These are phyloP conservation scores for Fusarium begoniae DNA, from an alignment of 2,329 filamentous ascomycete genomes.

Conservation along the genomic window DNA sequence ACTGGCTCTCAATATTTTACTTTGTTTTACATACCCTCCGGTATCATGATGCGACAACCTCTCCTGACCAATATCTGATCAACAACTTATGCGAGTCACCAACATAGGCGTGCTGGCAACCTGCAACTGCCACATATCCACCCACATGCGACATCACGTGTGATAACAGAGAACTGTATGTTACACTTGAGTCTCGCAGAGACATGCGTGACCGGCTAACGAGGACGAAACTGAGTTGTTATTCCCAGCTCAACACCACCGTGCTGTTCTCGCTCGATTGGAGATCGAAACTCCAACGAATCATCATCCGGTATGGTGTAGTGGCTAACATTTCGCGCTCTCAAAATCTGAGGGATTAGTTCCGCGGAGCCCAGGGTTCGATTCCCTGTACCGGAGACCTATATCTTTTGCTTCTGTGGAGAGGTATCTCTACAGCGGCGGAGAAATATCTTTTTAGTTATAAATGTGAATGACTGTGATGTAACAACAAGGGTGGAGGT, in stretches of 20 bases:
- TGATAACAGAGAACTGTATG: not conserved
- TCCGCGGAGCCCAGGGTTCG: conserved; percentile 34
- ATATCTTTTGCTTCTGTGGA: not conserved
- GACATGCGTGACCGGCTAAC: not conserved
- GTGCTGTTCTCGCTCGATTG: not conserved
- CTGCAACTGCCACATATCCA: not conserved
- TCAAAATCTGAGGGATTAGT: conserved; percentile 22
- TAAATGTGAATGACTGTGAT: too few species aligned
- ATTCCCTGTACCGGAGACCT: too few species aligned
- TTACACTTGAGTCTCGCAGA: not conserved
- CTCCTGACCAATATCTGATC: not conserved
- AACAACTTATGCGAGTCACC: not conserved
- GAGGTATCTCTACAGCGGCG: too few species aligned
- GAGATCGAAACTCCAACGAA: not conserved
- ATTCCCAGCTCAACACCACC: not conserved
- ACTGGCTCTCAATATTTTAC: not conserved
- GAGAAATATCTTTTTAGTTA: not conserved
- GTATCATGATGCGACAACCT: not conserved
- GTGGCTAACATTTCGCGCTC: conserved; percentile 48
- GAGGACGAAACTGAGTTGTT: not conserved
- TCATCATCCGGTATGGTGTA: conserved; percentile 45
- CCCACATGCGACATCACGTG: not conserved
- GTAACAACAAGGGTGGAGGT: not conserved
- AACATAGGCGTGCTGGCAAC: not conserved
- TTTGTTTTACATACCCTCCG: not conserved